These are phyloP conservation scores for Bromus sterilis DNA, from an alignment of 176 grass and related monocot genomes.

Conservation along the genomic window DNA sequence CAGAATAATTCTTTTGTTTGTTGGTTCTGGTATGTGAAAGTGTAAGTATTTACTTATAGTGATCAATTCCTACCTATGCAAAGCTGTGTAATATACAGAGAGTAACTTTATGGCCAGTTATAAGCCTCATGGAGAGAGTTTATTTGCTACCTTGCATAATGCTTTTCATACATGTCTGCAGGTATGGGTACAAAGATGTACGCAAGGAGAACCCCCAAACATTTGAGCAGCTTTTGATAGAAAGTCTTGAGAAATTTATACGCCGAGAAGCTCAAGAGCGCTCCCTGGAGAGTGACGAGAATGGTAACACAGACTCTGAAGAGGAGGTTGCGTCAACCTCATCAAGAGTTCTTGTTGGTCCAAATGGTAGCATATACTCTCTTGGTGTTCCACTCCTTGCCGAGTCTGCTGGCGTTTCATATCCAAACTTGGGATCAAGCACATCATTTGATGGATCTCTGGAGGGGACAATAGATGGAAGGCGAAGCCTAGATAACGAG, in stretches of 20 bases:
- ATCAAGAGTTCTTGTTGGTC: slow-evolving; percentile 69
- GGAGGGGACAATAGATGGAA: slow-evolving; percentile 30
- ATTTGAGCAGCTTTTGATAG: slow-evolving; percentile 87
- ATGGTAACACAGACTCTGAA: slow-evolving; percentile 56
- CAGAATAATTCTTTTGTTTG: neutral
- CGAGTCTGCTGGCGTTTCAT: slow-evolving; percentile 13
- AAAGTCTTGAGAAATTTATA: slow-evolving; percentile 90
- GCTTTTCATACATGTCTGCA: slow-evolving; percentile 31
- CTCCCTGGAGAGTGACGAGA: slow-evolving; percentile 73
- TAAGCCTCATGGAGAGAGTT: neutral
- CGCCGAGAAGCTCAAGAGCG: slow-evolving; percentile 88
- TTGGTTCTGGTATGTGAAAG: neutral
- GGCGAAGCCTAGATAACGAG: slow-evolving; percentile 60
- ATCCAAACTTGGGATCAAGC: slow-evolving; percentile 42
- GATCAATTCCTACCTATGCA: neutral
- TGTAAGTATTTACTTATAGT: neutral
- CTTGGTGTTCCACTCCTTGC: slow-evolving; percentile 54
- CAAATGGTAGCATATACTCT: slow-evolving; percentile 63
- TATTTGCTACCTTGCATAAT: neutral
- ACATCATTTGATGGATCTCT: slow-evolving; percentile 41
- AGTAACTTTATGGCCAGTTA: neutral
- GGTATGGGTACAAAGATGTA: slow-evolving; percentile 96
- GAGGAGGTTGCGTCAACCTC: slow-evolving; percentile 33
- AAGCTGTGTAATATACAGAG: neutral
- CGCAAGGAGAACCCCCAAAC: slow-evolving; percentile 74